Conservation (phyloP, 2,329 filamentous ascomycete genomes). For the Colletotrichum liriopes region DNA sequence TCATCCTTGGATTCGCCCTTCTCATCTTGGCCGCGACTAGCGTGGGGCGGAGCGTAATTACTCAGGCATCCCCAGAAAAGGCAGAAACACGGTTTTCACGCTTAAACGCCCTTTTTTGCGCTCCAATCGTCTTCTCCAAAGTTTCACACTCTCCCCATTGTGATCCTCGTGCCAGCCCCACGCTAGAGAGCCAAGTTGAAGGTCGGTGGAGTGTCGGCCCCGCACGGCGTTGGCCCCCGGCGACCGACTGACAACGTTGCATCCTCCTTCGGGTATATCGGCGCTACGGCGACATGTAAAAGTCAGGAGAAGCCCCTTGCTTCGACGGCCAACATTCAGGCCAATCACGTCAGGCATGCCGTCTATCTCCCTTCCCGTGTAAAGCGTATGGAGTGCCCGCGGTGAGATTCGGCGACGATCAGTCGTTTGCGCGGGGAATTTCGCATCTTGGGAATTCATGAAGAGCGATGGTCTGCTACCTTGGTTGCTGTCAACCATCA, state of each 20-base stretch:
- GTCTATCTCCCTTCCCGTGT: neutral
- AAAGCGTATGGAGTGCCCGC: no score
- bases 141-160: neutral
- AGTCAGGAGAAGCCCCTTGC: neutral
- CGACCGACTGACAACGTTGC: conserved; percentile 11
- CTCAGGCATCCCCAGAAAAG: neutral
- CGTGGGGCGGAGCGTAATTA: neutral
- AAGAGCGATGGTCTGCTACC: neutral
- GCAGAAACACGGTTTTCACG: neutral
- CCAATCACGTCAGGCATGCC: neutral
- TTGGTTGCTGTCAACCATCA: no score
- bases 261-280: neutral
- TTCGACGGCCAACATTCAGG: neutral
- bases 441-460: neutral
- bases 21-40: neutral
- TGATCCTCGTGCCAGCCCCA: neutral
- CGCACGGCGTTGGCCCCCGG: conserved; percentile 1
- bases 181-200: neutral
- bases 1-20: neutral
- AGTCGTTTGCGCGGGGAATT: no score
- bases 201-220: neutral
- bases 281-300: neutral
- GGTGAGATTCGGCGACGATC: neutral
- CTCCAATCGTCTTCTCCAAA: conserved; percentile 21
- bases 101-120: conserved; percentile 11